These are phyloP conservation scores for Neobulgaria alba DNA, from an alignment of 2,329 filamentous ascomycete species.

Conservation along the genomic window DNA sequence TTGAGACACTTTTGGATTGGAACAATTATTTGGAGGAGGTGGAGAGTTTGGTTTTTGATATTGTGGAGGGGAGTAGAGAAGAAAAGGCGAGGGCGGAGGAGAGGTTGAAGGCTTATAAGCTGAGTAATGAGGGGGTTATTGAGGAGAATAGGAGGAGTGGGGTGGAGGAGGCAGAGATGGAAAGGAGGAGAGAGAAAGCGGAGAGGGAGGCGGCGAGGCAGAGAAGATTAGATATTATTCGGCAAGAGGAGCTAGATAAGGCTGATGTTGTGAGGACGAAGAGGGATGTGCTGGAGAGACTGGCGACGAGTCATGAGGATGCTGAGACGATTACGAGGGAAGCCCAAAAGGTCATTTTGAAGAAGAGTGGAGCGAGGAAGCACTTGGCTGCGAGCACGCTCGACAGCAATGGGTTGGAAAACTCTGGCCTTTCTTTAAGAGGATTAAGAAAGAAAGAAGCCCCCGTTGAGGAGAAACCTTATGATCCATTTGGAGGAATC, in stretches of 20 bases:
- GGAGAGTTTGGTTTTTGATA: slow-evolving; percentile 81
- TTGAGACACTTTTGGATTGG: slow-evolving; percentile 72
- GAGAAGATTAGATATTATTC: slow-evolving; percentile 50
- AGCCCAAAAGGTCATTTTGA: slow-evolving; percentile 53
- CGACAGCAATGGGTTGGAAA: slow-evolving; percentile 11
- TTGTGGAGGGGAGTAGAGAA: slow-evolving; percentile 63
- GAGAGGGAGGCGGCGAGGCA: slow-evolving; percentile 60
- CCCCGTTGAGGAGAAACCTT: slow-evolving; percentile 61
- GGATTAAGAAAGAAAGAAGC: slow-evolving; percentile 63
- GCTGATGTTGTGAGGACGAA: slow-evolving; percentile 53
- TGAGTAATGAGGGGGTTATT: slow-evolving; percentile 61
- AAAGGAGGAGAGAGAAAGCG: slow-evolving; percentile 46
- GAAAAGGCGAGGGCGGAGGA: slow-evolving; percentile 39
- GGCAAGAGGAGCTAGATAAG: slow-evolving; percentile 62
- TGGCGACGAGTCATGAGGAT: slow-evolving; percentile 55
- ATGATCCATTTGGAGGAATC: slow-evolving; percentile 81
- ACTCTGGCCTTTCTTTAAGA: slow-evolving; percentile 62
- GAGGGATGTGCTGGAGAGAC: slow-evolving; percentile 60
- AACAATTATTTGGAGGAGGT: slow-evolving; percentile 94
- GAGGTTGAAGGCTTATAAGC: slow-evolving; percentile 59
- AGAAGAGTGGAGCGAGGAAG: slow-evolving; percentile 57
- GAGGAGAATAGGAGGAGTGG: slow-evolving; percentile 50
- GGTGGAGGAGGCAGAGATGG: slow-evolving; percentile 45
- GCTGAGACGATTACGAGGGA: slow-evolving; percentile 44
- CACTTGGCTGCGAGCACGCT: slow-evolving; percentile 28